Evolutionary conservation across 139 green algal genomes (phyloP).

Genomic region (Chlamydomonas sp.): DNA sequence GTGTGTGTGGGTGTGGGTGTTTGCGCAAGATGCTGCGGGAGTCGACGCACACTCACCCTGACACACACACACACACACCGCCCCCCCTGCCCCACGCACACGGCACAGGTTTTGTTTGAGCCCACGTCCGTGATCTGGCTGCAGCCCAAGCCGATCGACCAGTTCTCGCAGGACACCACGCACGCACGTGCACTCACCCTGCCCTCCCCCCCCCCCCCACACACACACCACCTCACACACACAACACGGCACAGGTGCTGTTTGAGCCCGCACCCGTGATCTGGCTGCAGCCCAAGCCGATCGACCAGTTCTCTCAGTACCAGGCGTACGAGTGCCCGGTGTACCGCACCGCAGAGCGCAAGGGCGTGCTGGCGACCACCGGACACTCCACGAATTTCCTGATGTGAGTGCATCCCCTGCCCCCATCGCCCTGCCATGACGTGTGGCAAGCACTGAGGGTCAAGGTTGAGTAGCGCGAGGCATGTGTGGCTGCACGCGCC

Average conservation of each 20-base stretch:
- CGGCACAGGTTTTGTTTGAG: conserved; percentile 50
- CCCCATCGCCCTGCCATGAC: too few relatives aligned
- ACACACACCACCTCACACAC: too few relatives aligned
- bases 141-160: conserved; percentile 41
- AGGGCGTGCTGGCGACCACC: conserved; percentile 64
- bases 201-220: too few relatives aligned
- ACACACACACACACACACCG: too few relatives aligned
- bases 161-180: conserved; percentile 34
- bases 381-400: conserved; percentile 83
- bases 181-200: conserved; percentile 34
- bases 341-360: conserved; percentile 65
- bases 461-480: too few relatives aligned
- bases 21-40: too few relatives aligned
- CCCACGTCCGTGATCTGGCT: conserved; percentile 62
- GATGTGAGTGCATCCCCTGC: too few relatives aligned
- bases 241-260: conserved; percentile 34
- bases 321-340: conserved; percentile 68
- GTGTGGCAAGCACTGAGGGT: too few relatives aligned
- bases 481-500: too few relatives aligned
- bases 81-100: too few relatives aligned
- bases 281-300: conserved; percentile 55
- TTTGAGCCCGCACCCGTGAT: conserved; percentile 59
- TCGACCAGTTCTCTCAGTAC: conserved; percentile 36
- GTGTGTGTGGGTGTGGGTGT: too few relatives aligned
- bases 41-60: too few relatives aligned